Evolutionary conservation across 768 basidiomycete species (phyloP).

Genomic region (Collybia nuda): DNA sequence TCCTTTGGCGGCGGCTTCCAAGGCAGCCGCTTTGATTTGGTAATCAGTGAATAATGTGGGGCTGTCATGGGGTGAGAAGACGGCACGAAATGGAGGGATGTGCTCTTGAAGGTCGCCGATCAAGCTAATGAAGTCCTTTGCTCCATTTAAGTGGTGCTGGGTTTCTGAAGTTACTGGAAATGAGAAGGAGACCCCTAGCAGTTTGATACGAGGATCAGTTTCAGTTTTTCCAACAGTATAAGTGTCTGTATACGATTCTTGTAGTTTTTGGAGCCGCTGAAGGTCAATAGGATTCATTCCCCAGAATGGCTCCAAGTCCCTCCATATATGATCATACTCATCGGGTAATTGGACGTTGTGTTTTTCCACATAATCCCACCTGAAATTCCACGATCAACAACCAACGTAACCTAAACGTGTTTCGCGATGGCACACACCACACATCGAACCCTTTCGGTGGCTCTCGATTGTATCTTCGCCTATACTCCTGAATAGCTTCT

Average conservation of each 20-base stretch:
- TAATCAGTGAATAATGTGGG: conserved; percentile 25
- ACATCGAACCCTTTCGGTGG: conserved; percentile 88
- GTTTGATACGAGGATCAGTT: conserved; percentile 5
- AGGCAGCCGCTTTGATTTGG: conserved; percentile 11
- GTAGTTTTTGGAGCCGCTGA: conserved; percentile 20
- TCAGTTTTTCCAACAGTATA: conserved; percentile 34
- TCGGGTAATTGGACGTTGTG: conserved; percentile 50
- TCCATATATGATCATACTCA: conserved; percentile 53
- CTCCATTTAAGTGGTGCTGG: conserved; percentile 16
- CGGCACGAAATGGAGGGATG: conserved; percentile 36
- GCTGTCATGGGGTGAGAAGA: conserved; percentile 32
- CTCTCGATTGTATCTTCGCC: conserved; percentile 65
- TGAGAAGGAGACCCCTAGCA: conserved; percentile 15
- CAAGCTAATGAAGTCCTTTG: conserved; percentile 19
- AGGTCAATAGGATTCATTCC: conserved; percentile 35
- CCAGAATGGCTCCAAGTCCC: conserved; percentile 43
- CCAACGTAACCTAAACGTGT: not conserved
- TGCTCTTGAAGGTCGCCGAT: conserved; percentile 26
- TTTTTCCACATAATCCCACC: conserved; percentile 46
- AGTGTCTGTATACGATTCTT: conserved; percentile 28
- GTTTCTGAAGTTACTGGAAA: conserved; percentile 11
- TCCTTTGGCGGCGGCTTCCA: conserved; percentile 11
- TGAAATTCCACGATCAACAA: conserved; percentile 4
- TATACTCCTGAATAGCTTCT: conserved; percentile 65
- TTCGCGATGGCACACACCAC: conserved; percentile 55